Evolutionary conservation across 176 grass and related monocot genomes (phyloP).

Genomic region (Areca catechu): DNA sequence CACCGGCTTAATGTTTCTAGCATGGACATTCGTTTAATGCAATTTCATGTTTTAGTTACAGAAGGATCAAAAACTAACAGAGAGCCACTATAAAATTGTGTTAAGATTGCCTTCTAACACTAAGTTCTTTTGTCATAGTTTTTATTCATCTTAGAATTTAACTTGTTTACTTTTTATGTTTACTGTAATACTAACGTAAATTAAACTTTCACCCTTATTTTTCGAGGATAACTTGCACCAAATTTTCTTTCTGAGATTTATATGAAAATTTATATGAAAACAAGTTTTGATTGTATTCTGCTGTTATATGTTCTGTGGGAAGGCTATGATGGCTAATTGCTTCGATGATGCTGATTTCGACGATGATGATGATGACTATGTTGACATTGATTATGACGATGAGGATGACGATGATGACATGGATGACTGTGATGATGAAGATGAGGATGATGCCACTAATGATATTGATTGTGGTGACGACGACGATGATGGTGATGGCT

Average conservation of each 20-base stretch:
- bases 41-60: too few species aligned
- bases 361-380: background rate
- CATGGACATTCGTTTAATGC: background rate
- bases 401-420: background rate
- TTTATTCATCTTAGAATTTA: too few species aligned
- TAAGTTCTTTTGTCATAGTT: too few species aligned
- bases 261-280: too few species aligned
- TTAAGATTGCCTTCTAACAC: too few species aligned
- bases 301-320: background rate
- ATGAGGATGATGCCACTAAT: conserved; percentile 3
- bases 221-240: too few species aligned
- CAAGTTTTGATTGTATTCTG: background rate
- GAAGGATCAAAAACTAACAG: too few species aligned
- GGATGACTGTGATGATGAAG: background rate
- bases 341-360: conserved; percentile 8
- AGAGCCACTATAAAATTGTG: too few species aligned
- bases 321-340: conserved; percentile 5
- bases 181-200: too few species aligned
- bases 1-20: background rate
- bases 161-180: too few species aligned
- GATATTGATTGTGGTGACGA: background rate
- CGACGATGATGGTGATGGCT: background rate
- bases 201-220: too few species aligned
- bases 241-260: too few species aligned
- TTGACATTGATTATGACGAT: background rate